These are phyloP conservation scores for Chaetomidium leptoderma DNA, from an alignment of 495 filamentous ascomycete species.

Conservation along the genomic window DNA sequence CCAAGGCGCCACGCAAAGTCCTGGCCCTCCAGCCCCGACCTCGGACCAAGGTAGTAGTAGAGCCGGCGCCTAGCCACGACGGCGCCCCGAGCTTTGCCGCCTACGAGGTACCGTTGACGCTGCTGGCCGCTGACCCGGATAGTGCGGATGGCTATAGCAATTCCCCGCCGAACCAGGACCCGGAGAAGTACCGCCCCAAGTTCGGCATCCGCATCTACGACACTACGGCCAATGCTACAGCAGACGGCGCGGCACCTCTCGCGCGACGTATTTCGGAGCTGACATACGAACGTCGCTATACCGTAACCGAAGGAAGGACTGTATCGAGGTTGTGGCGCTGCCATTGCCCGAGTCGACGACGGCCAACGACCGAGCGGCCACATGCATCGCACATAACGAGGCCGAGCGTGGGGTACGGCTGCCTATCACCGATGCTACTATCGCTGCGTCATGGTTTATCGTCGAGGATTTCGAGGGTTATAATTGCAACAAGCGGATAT, in stretches of 20 bases:
- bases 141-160: not conserved
- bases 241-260: not conserved
- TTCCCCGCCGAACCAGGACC: not conserved
- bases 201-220: constrained; percentile 10
- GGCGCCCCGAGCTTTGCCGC: constrained; percentile 2
- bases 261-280: constrained; percentile 4
- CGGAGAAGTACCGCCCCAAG: not conserved
- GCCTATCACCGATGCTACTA: not conserved
- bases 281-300: not conserved
- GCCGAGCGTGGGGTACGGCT: not conserved
- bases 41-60: not conserved
- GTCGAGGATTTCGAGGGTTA: not conserved
- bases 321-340: not conserved
- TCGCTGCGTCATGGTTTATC: constrained; percentile 1
- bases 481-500: not conserved
- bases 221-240: not conserved
- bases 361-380: not conserved
- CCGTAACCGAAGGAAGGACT: not conserved
- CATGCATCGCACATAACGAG: not conserved
- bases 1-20: not conserved
- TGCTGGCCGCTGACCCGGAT: not conserved
- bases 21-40: not conserved
- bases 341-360: not conserved
- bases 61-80: constrained; percentile 4
- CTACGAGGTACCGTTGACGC: not conserved